Conservation (phyloP, 768 basidiomycete species). For the Trametes cingulata region DNA sequence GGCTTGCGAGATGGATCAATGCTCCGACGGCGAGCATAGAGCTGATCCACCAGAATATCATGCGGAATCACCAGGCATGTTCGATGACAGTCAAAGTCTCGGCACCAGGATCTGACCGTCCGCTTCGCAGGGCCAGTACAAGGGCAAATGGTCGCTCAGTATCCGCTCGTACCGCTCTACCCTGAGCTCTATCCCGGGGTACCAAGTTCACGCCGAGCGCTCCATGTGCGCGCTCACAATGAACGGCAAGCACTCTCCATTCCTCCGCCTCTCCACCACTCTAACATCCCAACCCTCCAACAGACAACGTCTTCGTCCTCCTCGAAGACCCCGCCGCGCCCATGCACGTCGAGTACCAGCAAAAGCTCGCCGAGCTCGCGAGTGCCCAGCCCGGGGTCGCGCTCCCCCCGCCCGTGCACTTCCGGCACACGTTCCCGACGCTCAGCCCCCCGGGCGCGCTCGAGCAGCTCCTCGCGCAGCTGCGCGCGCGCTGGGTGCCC, state of each 20-base stretch:
- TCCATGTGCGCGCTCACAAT: slow-evolving; percentile 77
- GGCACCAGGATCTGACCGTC: too few species aligned
- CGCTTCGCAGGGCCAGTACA: slow-evolving; percentile 62
- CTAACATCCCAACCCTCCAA: neutral
- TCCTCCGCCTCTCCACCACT: neutral
- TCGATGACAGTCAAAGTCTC: too few species aligned
- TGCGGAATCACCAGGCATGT: slow-evolving; percentile 66
- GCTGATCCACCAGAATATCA: slow-evolving; percentile 67
- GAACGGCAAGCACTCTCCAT: slow-evolving; percentile 40
- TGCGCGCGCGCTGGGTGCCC: slow-evolving; percentile 75
- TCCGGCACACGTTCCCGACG: slow-evolving; percentile 75
- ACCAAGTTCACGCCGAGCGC: slow-evolving; percentile 57
- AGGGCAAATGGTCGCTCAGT: slow-evolving; percentile 68
- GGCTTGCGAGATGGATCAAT: slow-evolving; percentile 80
- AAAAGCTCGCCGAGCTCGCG: slow-evolving; percentile 32
- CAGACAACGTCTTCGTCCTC: slow-evolving; percentile 72
- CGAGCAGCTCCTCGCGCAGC: slow-evolving; percentile 71
- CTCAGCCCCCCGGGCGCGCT: slow-evolving; percentile 71
- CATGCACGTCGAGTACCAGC: slow-evolving; percentile 59
- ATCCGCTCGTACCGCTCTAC: slow-evolving; percentile 76
- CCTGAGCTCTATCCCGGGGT: slow-evolving; percentile 54
- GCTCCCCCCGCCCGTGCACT: slow-evolving; percentile 50
- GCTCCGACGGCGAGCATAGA: slow-evolving; percentile 74
- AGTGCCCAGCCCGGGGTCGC: slow-evolving; percentile 14
- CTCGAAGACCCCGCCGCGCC: slow-evolving; percentile 78